Evolutionary conservation across 306 rosid genomes (phyloP).

Genomic region (Cicer judaicum): DNA sequence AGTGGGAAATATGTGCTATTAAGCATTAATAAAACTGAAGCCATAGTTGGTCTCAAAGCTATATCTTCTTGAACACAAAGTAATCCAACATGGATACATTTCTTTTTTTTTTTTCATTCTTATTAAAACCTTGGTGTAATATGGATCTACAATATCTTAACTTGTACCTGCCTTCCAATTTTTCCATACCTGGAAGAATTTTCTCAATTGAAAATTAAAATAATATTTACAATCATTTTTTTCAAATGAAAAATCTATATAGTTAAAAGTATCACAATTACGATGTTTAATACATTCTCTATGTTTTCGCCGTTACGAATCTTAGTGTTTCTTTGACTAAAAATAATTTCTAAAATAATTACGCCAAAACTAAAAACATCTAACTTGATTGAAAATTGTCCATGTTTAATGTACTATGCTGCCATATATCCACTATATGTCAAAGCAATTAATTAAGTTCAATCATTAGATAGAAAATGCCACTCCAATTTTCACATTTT

Average conservation of each 20-base stretch:
- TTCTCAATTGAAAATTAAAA: background rate
- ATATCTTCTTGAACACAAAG: constrained; percentile 60
- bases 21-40: constrained; percentile 51
- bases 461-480: background rate
- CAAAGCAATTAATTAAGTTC: background rate
- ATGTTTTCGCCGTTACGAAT: constrained; percentile 28
- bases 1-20: constrained; percentile 47
- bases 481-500: background rate
- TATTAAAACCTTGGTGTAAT: background rate
- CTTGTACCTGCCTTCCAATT: constrained; percentile 56
- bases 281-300: constrained; percentile 49
- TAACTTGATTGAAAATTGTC: constrained; percentile 55
- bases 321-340: constrained; percentile 46
- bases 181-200: constrained; percentile 59
- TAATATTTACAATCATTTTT: background rate
- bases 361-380: constrained; percentile 64
- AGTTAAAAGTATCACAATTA: constrained; percentile 41
- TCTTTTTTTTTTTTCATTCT: constrained; percentile 45
- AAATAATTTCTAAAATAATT: constrained; percentile 55
- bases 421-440: constrained; percentile 66
- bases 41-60: constrained; percentile 58
- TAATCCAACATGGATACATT: constrained; percentile 68
- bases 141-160: constrained; percentile 46
- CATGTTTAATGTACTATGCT: constrained; percentile 53
- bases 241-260: background rate